Evolutionary conservation across 2,329 filamentous ascomycete genomes (phyloP), one percentile per base, ranked within the genome.

Genomic region (Paracoccidioides brasiliensis): DNA sequence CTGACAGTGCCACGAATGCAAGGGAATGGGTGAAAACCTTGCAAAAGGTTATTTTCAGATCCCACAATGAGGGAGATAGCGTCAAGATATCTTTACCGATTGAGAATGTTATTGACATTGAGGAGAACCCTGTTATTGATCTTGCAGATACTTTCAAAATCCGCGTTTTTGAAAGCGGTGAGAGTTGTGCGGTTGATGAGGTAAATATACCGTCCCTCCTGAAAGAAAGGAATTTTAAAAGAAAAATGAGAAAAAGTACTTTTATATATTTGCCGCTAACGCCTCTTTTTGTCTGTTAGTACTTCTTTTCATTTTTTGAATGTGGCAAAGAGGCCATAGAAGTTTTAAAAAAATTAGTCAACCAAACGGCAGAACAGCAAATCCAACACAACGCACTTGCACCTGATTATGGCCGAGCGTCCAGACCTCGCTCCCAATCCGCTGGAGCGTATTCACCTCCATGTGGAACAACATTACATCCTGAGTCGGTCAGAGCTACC

Each of bases 21-120:
- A 93, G 89, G 69, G 93, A 97, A 74, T 98, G 93, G 93, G 90
- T 96, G 48, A 93, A 93, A 70, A 83, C 87, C 54, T 76, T 98
- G 32, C 91, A 96, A 66, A 87, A 93, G 57, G 90, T 95, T 62
- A 96, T 97, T 56, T 97, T 97, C 67, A 81, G 90, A 52, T 91
- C 90, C 9, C 90, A 94, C 71, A 97, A 97, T 65, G 91, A 96
- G 60, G 91, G 93, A 8, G 90, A 96, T 67, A 95, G 90, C 66
- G 88, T 98, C 69, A 97, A 97, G 74, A 94, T 97, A 55, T 93
- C 88, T 0, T 73, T 97, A 33, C 91, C 90, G 0, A 86, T 95
- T 53, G 80, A 84, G 57, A 95, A 95, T 61, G 80, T 97, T 22
- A 83, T 97, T 56, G 91, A 97, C 63, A 83, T 97, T 48, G 93